Evolutionary conservation across 257 asterid species (phyloP).

Genomic region (Avicennia marina): DNA sequence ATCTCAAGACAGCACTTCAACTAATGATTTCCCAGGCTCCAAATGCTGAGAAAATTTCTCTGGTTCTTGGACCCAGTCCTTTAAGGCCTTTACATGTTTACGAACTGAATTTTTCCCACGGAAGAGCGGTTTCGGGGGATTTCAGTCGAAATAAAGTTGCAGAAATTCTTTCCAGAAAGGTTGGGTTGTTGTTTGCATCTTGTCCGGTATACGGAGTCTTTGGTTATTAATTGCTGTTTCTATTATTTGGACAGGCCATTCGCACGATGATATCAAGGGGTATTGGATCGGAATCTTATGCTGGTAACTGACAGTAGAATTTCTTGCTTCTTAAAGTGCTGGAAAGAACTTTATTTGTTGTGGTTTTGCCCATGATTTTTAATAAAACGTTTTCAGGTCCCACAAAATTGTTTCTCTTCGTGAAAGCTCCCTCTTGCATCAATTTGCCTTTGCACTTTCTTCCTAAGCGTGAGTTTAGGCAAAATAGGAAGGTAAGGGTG

Average conservation of each 20-base stretch:
- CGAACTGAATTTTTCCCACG: conserved; percentile 57
- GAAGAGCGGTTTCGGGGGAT: conserved; percentile 37
- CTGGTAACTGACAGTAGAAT: conserved; percentile 38
- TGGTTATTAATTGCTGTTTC: background rate
- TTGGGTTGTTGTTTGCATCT: conserved; percentile 13
- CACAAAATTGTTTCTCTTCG: conserved; percentile 72
- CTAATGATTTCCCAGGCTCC: conserved; percentile 56
- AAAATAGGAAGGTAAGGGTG: conserved; percentile 56
- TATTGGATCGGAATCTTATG: conserved; percentile 70
- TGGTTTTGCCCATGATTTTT: conserved; percentile 1
- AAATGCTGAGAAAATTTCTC: conserved; percentile 42
- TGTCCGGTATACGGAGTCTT: background rate
- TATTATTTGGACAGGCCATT: conserved; percentile 53
- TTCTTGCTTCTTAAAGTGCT: conserved; percentile 6
- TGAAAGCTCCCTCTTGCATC: conserved; percentile 71
- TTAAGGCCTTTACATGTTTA: conserved; percentile 74
- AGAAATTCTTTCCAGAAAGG: conserved; percentile 79
- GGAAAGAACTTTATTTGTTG: background rate
- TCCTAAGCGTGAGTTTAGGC: conserved; percentile 82
- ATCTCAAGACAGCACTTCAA: conserved; percentile 61
- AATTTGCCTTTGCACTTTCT: conserved; percentile 76
- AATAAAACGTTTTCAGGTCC: conserved; percentile 50
- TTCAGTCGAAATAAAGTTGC: conserved; percentile 50
- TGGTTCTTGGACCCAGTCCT: conserved; percentile 88
- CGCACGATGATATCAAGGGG: conserved; percentile 80